Conservation (phyloP, 352 stramenopile genomes). For the Blastocystis sp. region DNA sequence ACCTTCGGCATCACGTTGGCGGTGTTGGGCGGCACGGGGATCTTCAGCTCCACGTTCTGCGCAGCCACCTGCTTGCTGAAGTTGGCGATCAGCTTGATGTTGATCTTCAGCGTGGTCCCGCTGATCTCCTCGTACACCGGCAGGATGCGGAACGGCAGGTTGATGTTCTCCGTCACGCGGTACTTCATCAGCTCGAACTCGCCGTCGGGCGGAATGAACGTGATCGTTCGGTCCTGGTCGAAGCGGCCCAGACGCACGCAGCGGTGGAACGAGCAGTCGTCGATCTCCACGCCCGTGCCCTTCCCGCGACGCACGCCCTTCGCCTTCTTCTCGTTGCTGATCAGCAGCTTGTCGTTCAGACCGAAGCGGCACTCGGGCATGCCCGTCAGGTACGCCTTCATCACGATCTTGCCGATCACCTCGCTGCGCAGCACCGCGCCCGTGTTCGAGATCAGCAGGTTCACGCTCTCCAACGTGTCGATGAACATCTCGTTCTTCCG, state of each 20-base stretch:
- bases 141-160: constrained; percentile 91
- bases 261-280: constrained; percentile 94
- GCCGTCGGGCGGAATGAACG: constrained; percentile 91
- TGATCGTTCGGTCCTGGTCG: constrained; percentile 87
- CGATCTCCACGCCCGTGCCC: constrained; percentile 74
- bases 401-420: constrained; percentile 84
- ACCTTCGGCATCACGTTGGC: constrained; percentile 85
- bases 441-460: constrained; percentile 84
- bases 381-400: constrained; percentile 91
- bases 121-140: constrained; percentile 84
- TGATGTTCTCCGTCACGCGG: constrained; percentile 80
- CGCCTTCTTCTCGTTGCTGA: constrained; percentile 77
- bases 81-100: constrained; percentile 77
- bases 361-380: constrained; percentile 98
- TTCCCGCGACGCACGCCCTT: constrained; percentile 66
- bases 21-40: constrained; percentile 81
- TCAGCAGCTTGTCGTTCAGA: constrained; percentile 94
- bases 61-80: constrained; percentile 88
- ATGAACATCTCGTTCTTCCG: constrained; percentile 97
- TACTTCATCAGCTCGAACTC: constrained; percentile 95
- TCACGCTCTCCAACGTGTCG: constrained; percentile 78
- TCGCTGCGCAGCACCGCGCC: constrained; percentile 84
- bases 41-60: constrained; percentile 88
- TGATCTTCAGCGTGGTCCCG: constrained; percentile 63
- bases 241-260: constrained; percentile 93